Percentiles rank a stretch among this genome's conserved stretches.
Conservation (phyloP, 192 early-diverging fungal species). For the Geranomyces michiganensis region DNA sequence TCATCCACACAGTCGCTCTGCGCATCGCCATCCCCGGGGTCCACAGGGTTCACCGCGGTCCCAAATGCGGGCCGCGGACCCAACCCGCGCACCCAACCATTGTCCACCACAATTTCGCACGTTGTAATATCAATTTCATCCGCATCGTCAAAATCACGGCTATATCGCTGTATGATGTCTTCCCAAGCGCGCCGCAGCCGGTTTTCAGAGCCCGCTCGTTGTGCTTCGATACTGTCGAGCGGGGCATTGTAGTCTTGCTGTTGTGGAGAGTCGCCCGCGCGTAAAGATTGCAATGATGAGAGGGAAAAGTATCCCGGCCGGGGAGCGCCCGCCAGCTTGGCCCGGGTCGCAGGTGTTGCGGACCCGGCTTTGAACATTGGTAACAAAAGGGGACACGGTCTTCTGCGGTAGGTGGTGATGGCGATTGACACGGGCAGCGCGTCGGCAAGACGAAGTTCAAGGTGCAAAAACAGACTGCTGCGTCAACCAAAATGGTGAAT, state of each 20-base stretch:
- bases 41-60: neutral
- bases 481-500: too few species aligned
- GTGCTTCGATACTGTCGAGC: neutral
- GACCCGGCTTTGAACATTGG: too few species aligned
- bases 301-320: neutral
- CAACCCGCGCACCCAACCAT: slow-evolving; percentile 14
- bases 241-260: neutral
- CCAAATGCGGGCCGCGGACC: neutral
- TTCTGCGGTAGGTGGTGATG: too few species aligned
- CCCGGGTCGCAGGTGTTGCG: too few species aligned
- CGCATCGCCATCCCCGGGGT: neutral
- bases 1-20: slow-evolving; percentile 3
- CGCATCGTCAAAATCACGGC: slow-evolving; percentile 29
- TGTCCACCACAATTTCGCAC: slow-evolving; percentile 32
- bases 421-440: too few species aligned
- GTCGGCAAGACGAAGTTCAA: too few species aligned
- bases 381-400: too few species aligned
- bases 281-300: neutral
- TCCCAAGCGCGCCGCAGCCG: slow-evolving; percentile 37
- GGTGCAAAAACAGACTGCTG: too few species aligned
- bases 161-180: slow-evolving; percentile 28
- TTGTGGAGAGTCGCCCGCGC: neutral
- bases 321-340: neutral
- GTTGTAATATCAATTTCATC: slow-evolving; percentile 38
- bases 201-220: slow-evolving; percentile 21